These are phyloP conservation scores for Fusarium sp. DNA, from an alignment of 2,329 filamentous ascomycete genomes.

Conservation along the genomic window DNA sequence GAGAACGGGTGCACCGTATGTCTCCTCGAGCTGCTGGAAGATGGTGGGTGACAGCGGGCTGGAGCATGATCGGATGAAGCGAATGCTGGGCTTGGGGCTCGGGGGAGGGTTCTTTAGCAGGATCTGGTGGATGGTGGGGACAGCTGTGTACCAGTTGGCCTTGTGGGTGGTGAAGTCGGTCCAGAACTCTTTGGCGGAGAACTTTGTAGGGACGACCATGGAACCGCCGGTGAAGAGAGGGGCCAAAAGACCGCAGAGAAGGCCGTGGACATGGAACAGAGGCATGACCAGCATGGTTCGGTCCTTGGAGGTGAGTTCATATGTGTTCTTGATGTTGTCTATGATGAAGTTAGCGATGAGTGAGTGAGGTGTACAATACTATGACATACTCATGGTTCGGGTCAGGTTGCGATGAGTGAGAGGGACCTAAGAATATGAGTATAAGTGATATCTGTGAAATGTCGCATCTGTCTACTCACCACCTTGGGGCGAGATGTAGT, in stretches of 20 bases:
- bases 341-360: slow-evolving; percentile 5
- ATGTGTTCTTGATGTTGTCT: slow-evolving; percentile 84
- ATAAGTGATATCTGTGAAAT: neutral
- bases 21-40: slow-evolving; percentile 82
- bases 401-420: slow-evolving; percentile 85
- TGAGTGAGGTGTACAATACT: slow-evolving; percentile 41
- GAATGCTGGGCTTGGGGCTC: slow-evolving; percentile 76
- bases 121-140: slow-evolving; percentile 94
- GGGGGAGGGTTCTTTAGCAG: slow-evolving; percentile 80
- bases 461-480: slow-evolving; percentile 58
- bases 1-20: slow-evolving; percentile 82
- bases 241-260: slow-evolving; percentile 84
- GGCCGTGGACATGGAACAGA: slow-evolving; percentile 90
- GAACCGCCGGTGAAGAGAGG: slow-evolving; percentile 82
- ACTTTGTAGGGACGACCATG: slow-evolving; percentile 81
- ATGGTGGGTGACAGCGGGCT: slow-evolving; percentile 85
- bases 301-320: slow-evolving; percentile 76
- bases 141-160: slow-evolving; percentile 93
- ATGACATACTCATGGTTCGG: slow-evolving; percentile 75
- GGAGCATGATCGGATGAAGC: slow-evolving; percentile 90
- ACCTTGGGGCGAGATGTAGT: slow-evolving; percentile 90
- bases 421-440: slow-evolving; percentile 67
- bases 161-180: slow-evolving; percentile 77
- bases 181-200: slow-evolving; percentile 89
- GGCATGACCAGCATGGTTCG: slow-evolving; percentile 91